Conservation (phyloP, 805 yeast species). For the Candida hungchunana region DNA sequence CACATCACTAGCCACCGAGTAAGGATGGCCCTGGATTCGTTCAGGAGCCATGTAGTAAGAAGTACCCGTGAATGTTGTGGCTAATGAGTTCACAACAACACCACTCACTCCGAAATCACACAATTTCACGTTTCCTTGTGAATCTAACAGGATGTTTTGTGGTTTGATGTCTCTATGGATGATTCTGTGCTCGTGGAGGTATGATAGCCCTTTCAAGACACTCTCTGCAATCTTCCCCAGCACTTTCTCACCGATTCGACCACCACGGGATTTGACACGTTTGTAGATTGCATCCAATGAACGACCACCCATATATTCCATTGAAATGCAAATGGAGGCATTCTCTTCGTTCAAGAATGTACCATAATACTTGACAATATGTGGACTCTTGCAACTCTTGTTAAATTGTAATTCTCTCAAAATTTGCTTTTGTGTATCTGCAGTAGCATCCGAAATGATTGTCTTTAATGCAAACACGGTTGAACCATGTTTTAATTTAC, state of each 20-base stretch:
- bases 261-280: constrained; percentile 65
- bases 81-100: constrained; percentile 90
- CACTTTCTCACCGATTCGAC: constrained; percentile 89
- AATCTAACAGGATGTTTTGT: constrained; percentile 78
- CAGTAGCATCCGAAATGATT: constrained; percentile 50
- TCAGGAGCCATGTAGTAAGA: constrained; percentile 99
- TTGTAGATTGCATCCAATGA: constrained; percentile 90
- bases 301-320: constrained; percentile 96
- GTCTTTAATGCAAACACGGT: constrained; percentile 78
- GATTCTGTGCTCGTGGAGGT: constrained; percentile 80
- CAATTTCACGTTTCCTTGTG: constrained; percentile 76
- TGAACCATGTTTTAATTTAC: constrained; percentile 53
- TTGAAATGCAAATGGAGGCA: constrained; percentile 85
- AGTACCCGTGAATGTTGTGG: constrained; percentile 96
- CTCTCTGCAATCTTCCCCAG: constrained; percentile 87
- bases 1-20: constrained; percentile 91
- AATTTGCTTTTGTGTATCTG: constrained; percentile 85
- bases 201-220: constrained; percentile 79
- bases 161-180: constrained; percentile 97
- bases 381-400: constrained; percentile 73
- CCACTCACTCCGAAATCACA: constrained; percentile 99
- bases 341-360: constrained; percentile 75
- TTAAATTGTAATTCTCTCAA: constrained; percentile 88
- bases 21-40: constrained; percentile 91
- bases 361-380: constrained; percentile 89